Base-by-base conservation (phyloP, 768 basidiomycete species). In the Fomitopsis serialis region DNA sequence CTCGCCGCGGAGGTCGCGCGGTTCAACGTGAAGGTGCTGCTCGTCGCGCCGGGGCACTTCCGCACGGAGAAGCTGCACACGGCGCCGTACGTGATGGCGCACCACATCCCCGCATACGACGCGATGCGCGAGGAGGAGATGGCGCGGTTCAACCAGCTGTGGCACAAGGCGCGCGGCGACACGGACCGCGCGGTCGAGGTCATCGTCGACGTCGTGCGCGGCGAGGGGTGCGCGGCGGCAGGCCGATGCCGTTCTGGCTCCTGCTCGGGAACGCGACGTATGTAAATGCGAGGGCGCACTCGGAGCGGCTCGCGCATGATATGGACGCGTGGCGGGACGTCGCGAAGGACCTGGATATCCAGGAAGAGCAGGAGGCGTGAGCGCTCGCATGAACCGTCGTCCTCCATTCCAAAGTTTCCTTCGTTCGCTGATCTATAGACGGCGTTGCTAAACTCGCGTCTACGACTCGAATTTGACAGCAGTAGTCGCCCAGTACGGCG, bases 11-110 rank as follows among this genome's bases (percentile, higher is more conserved):
- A 86, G 65, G 68, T 86, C 22, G 74, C 76, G 2, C 77, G 73
- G 12, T 78, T 83, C 62, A 72, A 73, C 32, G 78, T 86, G 58
- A 78, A 80, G 32, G 74, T 81, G 19, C 68, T 83, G 45, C 69
- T 83, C 37, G 78, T 85, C 44, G 72, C 74, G 45, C 84, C 83
- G 1, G 83, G 83, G 7, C 66, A 77, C 17, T 84, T 85, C 70
- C 75, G 78, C 36, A 85, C 84, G 15, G 75, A 80, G 61, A 76
- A 77, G 29, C 80, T 84, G 37, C 78, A 76, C 61, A 62, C 70
- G 49, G 60, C 60, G 5, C 62, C 62, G n/a, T 45, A 61, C 21
- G 58, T 59, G 17, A 58, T 60, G 45, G 54, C 63, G 55, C 61
- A 57, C 7, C 78, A 76, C n/a, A 77, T 84, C 15, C 55, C 73